A percentile compares a stretch with the other conserved stretches of the same genome.
Evolutionary conservation across 768 basidiomycete genomes (phyloP).

Genomic region (Amanita pallidorosea): DNA sequence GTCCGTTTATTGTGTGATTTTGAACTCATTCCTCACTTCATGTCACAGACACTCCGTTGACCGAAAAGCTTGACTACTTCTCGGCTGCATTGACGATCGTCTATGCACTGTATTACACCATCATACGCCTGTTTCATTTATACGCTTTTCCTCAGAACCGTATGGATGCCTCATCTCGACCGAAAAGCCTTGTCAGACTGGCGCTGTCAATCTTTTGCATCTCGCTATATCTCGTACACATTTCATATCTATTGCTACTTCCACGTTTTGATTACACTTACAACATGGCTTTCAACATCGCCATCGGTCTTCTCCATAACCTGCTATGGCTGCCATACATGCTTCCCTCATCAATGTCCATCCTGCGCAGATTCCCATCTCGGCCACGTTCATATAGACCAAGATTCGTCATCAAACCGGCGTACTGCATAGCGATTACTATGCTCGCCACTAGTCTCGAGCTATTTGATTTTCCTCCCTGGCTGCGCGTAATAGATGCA

Average conservation of each 20-base stretch:
- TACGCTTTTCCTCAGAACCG: constrained; percentile 33
- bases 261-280: constrained; percentile 89
- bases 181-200: constrained; percentile 12
- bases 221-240: constrained; percentile 53
- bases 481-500: constrained; percentile 69
- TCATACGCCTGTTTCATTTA: constrained; percentile 68
- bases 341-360: constrained; percentile 33
- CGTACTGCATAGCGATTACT: constrained; percentile 55
- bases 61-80: constrained; percentile 93
- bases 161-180: neutral
- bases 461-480: constrained; percentile 84
- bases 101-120: constrained; percentile 68
- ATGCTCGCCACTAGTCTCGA: constrained; percentile 73
- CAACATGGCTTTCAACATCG: constrained; percentile 80
- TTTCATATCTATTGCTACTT: constrained; percentile 66
- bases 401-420: constrained; percentile 39
- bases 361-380: constrained; percentile 44
- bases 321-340: constrained; percentile 72
- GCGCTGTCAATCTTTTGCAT: constrained; percentile 44
- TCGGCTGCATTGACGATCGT: constrained; percentile 82
- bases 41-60: constrained; percentile 57
- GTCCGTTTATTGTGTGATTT: constrained; percentile 16
- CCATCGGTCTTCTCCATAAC: constrained; percentile 71
- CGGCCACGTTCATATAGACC: constrained; percentile 51
- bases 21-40: neutral